A percentile compares a stretch with the other conserved stretches of the same genome.
Evolutionary conservation across 2,329 filamentous ascomycete species (phyloP).

Genomic region (Septoria linicola): DNA sequence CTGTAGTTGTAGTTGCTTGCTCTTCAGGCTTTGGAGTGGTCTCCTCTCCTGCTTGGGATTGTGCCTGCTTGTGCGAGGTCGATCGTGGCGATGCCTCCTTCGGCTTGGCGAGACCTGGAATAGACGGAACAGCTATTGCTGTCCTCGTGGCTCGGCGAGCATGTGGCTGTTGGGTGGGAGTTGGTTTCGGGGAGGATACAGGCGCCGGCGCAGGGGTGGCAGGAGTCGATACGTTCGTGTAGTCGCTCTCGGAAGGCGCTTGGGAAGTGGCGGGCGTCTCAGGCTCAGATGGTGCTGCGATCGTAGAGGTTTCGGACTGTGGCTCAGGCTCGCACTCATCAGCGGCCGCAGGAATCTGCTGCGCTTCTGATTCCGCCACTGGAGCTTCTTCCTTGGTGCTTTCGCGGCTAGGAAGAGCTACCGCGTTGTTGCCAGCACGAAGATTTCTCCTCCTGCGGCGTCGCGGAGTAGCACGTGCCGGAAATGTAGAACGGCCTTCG

Average conservation of each 20-base stretch:
- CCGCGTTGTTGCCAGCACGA: constrained; percentile 40
- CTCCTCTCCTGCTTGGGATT: constrained; percentile 16
- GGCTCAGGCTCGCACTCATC: constrained; percentile 21
- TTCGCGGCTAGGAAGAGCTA: constrained; percentile 51
- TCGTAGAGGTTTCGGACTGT: constrained; percentile 46
- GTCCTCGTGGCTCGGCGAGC: constrained; percentile 45
- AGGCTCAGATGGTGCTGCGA: constrained; percentile 47
- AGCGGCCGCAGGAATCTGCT: constrained; percentile 23
- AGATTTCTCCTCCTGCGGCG: constrained; percentile 46
- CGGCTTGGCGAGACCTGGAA: constrained; percentile 49
- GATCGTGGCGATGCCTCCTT: constrained; percentile 40
- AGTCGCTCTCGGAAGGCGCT: constrained; percentile 57
- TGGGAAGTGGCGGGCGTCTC: constrained; percentile 61
- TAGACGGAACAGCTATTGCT: constrained; percentile 53
- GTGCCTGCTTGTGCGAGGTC: constrained; percentile 36
- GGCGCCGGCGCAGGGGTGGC: constrained; percentile 45
- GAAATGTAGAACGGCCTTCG: constrained; percentile 50
- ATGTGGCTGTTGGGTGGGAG: constrained; percentile 31
- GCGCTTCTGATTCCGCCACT: constrained; percentile 19
- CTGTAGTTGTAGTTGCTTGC: constrained; percentile 11
- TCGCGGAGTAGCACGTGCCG: constrained; percentile 50
- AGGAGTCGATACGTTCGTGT: constrained; percentile 46
- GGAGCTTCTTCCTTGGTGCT: constrained; percentile 36
- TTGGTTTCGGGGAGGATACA: constrained; percentile 34
- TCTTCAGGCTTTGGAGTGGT: constrained; percentile 19